These are phyloP conservation scores for Mucor piriformis DNA, from an alignment of 371 early-diverging fungal genomes.

Conservation along the genomic window DNA sequence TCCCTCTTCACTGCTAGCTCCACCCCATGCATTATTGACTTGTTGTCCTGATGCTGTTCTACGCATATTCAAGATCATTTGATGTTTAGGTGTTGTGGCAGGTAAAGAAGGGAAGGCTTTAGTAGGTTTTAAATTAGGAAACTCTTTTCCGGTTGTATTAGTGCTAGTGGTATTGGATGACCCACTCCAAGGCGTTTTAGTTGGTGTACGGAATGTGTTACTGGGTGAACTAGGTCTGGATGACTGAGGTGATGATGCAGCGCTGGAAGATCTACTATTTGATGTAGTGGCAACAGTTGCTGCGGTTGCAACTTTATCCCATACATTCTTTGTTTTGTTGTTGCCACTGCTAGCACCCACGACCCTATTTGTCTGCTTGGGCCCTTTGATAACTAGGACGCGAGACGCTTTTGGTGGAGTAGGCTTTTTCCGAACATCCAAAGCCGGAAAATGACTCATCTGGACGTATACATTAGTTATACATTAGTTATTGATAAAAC, in stretches of 20 bases:
- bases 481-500: not conserved
- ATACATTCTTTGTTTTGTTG: conserved; percentile 14
- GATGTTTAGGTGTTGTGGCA: conserved; percentile 33
- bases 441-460: conserved; percentile 35
- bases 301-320: conserved; percentile 27
- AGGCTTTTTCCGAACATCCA: conserved; percentile 9
- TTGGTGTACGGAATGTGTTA: conserved; percentile 20
- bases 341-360: not conserved
- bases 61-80: conserved; percentile 37
- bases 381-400: conserved; percentile 21
- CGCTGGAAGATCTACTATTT: conserved; percentile 10
- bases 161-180: not conserved
- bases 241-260: conserved; percentile 37
- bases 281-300: conserved; percentile 12
- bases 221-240: conserved; percentile 51
- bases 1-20: conserved; percentile 17
- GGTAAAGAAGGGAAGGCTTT: conserved; percentile 51
- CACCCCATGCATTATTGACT: conserved; percentile 32
- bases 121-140: conserved; percentile 29
- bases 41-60: conserved; percentile 25
- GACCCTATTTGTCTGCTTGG: not conserved
- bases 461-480: not conserved
- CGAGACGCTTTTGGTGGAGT: conserved; percentile 10
- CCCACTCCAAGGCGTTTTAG: conserved; percentile 8
- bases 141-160: conserved; percentile 7